Evolutionary conservation across 2,329 filamentous ascomycete species (phyloP).

Genomic region (Cladorrhinum sp.): DNA sequence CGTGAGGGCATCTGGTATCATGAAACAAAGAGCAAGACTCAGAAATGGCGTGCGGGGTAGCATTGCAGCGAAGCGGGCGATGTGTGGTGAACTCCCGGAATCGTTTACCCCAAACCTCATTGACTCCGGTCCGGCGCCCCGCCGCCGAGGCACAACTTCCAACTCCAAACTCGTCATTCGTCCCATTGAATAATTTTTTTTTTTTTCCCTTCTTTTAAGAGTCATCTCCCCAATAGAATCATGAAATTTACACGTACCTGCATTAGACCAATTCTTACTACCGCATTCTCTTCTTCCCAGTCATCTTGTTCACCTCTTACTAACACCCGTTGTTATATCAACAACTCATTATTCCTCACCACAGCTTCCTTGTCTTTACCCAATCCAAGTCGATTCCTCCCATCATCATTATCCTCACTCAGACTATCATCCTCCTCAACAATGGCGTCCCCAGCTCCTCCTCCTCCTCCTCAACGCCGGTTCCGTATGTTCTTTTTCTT

Average conservation of each 20-base stretch:
- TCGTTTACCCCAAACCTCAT: constrained; percentile 7
- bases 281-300: no score
- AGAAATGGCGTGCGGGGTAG: not conserved
- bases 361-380: no score
- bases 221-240: not conserved
- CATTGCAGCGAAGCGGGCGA: no score
- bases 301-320: no score
- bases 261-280: not conserved
- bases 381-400: not conserved
- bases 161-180: not conserved
- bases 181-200: not conserved
- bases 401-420: not conserved
- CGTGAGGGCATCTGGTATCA: not conserved
- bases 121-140: not conserved
- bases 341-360: no score
- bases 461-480: constrained; percentile 19
- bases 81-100: no score
- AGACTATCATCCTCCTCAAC: constrained; percentile 3
- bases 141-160: not conserved
- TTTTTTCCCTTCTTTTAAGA: not conserved
- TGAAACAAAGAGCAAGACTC: not conserved
- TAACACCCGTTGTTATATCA: no score
- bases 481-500: constrained; percentile 18
- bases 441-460: constrained; percentile 21
- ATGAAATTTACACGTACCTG: not conserved